phyloP scores from a whole-genome alignment of 1,284 basidiomycete genomes.

The Cryptococcus sp. region DNA sequence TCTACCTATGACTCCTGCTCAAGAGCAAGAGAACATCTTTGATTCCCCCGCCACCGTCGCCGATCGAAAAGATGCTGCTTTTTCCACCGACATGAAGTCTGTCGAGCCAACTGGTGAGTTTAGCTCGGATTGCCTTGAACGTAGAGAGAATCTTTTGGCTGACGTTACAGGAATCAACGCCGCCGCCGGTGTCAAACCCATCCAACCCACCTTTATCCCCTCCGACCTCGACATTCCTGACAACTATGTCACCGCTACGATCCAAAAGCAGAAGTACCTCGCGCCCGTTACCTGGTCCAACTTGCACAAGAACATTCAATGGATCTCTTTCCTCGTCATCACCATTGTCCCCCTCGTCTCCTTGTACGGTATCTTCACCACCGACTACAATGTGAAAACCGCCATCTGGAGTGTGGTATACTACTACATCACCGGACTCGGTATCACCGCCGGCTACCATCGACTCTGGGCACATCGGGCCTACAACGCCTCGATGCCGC shows the following conservation, averaged over 20 bases:
- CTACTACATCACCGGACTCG: constrained; percentile 81
- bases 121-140: not conserved
- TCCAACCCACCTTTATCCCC: constrained; percentile 21
- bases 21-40: constrained; percentile 5
- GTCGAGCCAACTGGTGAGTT: constrained; percentile 14
- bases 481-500: constrained; percentile 75
- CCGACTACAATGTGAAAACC: constrained; percentile 62
- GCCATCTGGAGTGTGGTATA: constrained; percentile 63
- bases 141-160: constrained; percentile 1
- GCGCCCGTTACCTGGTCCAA: constrained; percentile 72
- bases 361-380: constrained; percentile 60
- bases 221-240: constrained; percentile 60
- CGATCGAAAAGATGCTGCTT: constrained; percentile 24
- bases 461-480: constrained; percentile 87
- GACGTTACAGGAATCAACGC: constrained; percentile 10
- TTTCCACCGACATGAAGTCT: constrained; percentile 22
- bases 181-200: constrained; percentile 16
- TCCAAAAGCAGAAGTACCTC: constrained; percentile 64
- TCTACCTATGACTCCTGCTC: constrained; percentile 15
- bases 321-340: constrained; percentile 66
- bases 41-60: constrained; percentile 4
- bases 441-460: constrained; percentile 69
- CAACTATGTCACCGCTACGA: constrained; percentile 81
- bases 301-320: constrained; percentile 66
- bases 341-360: constrained; percentile 66